Evolutionary conservation across 495 filamentous ascomycete genomes (phyloP).

Genomic region (Rhizodiscina lignyota): DNA sequence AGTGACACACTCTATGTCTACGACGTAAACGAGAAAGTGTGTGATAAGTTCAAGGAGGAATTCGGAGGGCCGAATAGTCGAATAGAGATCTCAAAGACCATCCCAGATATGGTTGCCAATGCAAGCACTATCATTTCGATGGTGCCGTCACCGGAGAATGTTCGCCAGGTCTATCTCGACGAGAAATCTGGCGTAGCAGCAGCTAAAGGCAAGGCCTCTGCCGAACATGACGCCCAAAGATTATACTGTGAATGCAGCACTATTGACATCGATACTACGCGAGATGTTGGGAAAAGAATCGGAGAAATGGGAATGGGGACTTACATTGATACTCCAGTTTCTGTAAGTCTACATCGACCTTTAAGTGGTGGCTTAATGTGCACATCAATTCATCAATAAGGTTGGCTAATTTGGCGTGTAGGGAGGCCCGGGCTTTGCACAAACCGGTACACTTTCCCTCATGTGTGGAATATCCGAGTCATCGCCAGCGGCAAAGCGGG

Average conservation of each 20-base stretch:
- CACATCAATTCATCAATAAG: background rate
- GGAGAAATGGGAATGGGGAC: constrained; percentile 4
- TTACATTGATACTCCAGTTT: constrained; percentile 13
- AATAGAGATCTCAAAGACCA: background rate
- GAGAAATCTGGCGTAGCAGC: constrained; percentile 9
- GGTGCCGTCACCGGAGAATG: constrained; percentile 8
- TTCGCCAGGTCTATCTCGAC: constrained; percentile 10
- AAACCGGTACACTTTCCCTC: constrained; percentile 6
- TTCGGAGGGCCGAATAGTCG: background rate
- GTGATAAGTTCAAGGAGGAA: background rate
- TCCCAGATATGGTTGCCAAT: background rate
- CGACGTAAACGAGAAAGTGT: background rate
- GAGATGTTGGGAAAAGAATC: constrained; percentile 9
- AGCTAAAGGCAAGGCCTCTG: too few relatives aligned
- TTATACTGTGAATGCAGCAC: constrained; percentile 12
- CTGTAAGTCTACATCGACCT: constrained; percentile 3
- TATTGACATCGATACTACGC: constrained; percentile 10
- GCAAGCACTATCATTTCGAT: constrained; percentile 8
- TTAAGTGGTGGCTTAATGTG: too few relatives aligned
- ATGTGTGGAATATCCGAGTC: too few relatives aligned
- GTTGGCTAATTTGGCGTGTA: constrained; percentile 10
- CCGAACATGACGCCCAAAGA: constrained; percentile 7
- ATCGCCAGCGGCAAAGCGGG: constrained; percentile 2
- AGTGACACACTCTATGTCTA: background rate
- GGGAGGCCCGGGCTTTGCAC: constrained; percentile 8